Conservation (phyloP, 1,139 yeast genomes). For the Pneumocystis murina region DNA sequence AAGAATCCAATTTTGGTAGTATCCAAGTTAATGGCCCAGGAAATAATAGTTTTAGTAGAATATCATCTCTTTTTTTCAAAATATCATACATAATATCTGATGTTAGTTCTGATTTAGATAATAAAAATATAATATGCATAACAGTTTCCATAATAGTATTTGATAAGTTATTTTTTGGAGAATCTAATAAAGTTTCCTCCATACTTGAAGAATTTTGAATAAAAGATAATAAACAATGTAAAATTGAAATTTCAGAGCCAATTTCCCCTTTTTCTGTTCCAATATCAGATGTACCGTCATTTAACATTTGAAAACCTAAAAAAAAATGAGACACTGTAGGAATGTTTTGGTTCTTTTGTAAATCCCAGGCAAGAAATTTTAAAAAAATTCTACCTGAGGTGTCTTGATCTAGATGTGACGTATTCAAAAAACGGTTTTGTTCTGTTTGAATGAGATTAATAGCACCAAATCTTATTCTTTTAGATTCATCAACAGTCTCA, state of each 20-base stretch:
- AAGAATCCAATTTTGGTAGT: neutral
- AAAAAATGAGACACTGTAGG: constrained; percentile 2
- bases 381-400: neutral
- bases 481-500: constrained; percentile 1
- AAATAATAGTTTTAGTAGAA: neutral
- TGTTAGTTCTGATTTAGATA: neutral
- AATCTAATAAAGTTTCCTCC: neutral
- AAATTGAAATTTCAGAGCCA: neutral
- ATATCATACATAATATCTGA: neutral
- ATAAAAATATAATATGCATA: neutral
- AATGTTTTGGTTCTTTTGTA: neutral
- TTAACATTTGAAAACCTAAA: neutral
- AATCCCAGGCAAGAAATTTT: neutral
- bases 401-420: neutral
- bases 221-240: neutral
- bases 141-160: neutral
- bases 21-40: neutral
- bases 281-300: neutral
- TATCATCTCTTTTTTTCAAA: neutral
- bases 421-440: neutral
- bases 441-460: neutral
- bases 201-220: neutral
- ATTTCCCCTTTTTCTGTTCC: neutral
- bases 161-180: neutral
- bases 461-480: neutral